These are phyloP conservation scores for Chondrus crispus DNA, from an alignment of 23 red algal genomes.

Conservation along the genomic window DNA sequence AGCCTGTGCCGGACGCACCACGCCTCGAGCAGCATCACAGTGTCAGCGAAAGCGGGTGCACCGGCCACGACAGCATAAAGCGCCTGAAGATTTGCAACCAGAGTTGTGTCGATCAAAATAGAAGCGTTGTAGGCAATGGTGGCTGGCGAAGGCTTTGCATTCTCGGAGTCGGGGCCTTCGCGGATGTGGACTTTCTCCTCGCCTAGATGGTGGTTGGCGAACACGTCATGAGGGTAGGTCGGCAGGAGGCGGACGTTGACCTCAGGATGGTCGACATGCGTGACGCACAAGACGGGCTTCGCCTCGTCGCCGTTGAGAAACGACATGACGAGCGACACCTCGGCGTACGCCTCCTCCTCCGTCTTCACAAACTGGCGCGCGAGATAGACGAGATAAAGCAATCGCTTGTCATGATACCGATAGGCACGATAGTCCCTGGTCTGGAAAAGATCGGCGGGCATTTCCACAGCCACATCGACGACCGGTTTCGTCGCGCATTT, in stretches of 20 bases:
- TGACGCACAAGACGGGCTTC: conserved; percentile 24
- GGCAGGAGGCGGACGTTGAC: conserved; percentile 40
- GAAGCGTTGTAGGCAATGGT: conserved; percentile 47
- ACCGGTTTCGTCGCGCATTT: neutral
- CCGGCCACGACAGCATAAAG: neutral
- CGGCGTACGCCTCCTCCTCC: conserved; percentile 2
- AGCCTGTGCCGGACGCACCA: conserved; percentile 49
- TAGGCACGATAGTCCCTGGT: conserved; percentile 43
- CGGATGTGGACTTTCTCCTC: conserved; percentile 31
- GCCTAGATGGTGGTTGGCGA: conserved; percentile 31
- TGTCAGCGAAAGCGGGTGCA: conserved; percentile 19
- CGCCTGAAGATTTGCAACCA: conserved; percentile 1
- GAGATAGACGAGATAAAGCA: conserved; percentile 47
- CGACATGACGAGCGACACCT: neutral
- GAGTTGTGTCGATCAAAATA: conserved; percentile 18
- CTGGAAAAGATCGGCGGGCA: conserved; percentile 33
- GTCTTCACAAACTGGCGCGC: conserved; percentile 35
- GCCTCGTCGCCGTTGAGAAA: conserved; percentile 4
- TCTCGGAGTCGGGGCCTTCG: conserved; percentile 13
- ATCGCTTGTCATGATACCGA: conserved; percentile 53
- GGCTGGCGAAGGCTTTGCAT: conserved; percentile 5
- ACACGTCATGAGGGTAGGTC: conserved; percentile 14
- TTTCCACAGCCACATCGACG: conserved; percentile 35
- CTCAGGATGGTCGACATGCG: neutral
- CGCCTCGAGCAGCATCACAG: conserved; percentile 39